Evolutionary conservation across 2,329 filamentous ascomycete species (phyloP), one percentile per base, ranked within the genome.

Genomic region (Fusarium tupiense): DNA sequence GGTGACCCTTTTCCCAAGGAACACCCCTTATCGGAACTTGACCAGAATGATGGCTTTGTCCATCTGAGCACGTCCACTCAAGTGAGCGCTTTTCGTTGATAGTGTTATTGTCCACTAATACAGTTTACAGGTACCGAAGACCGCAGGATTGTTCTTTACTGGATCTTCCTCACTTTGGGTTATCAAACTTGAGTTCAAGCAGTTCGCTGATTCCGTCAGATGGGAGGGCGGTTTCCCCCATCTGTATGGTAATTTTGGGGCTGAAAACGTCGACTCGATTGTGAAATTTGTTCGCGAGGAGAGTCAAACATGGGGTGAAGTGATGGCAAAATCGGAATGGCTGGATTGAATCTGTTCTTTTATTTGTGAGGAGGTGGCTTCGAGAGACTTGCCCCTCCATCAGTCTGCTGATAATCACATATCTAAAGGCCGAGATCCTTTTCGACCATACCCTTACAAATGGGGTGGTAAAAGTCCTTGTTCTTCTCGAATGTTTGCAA

Each of bases 401-500:
- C 35, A 17, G 35, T 37, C 35, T 19, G 17, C 9, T 37, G 35
- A 37, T 31, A 57, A 31, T 64, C 47, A 37, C 37, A 44, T 38
- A 46, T 50, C 65, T 80, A 80, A 44, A 83, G 70, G 41, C 87
- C 88, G 41, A 97, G 83, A 82, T 97, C 93, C 87, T 97, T 98
- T 84, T 94, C 93, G 6, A 97, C 91, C 91, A 97, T 93, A 13
- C 87, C 90, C 70, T 90, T 90, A 82, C 95, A 98, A 77, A 98
- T 98, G 5, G 96, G 96, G 81, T 98, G 96, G 81, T 98, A 99
- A 80, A 98, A 98, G 72, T 95, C 92, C 83, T 89, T 93, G 82
- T 98, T 92, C 88, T 92, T 93, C 84, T 93, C 89, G 83, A 98
- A 98, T 0, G 95, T 97, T 81, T 91, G 86, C 61, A 96, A 83